Conservation (phyloP, 306 rosid genomes). For the Rosa persica region DNA sequence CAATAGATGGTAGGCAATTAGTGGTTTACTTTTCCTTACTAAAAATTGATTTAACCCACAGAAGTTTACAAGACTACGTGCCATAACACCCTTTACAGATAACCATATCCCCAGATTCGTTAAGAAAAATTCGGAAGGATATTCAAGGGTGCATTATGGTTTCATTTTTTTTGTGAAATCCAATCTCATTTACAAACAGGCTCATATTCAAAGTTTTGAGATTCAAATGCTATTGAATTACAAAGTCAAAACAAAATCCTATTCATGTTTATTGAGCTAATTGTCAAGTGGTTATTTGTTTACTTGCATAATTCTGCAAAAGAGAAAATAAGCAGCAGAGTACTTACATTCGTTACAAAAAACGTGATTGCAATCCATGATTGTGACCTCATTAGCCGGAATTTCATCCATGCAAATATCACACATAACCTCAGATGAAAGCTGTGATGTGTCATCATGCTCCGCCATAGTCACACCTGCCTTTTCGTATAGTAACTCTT, state of each 20-base stretch:
- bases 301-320: background rate
- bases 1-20: background rate
- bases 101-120: background rate
- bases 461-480: slow-evolving; percentile 38
- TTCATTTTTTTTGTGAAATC: background rate
- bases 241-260: background rate
- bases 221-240: background rate
- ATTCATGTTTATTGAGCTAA: no score
- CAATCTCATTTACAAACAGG: background rate
- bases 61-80: background rate
- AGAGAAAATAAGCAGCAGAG: background rate
- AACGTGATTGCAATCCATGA: slow-evolving; percentile 37
- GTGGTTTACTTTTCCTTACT: background rate
- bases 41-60: background rate
- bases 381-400: slow-evolving; percentile 15
- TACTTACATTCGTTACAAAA: slow-evolving; percentile 41
- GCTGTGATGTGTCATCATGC: background rate
- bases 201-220: background rate
- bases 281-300: background rate
- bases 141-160: background rate
- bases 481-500: slow-evolving; percentile 23
- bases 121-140: background rate
- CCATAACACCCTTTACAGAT: background rate
- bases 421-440: slow-evolving; percentile 21
- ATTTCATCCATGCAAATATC: slow-evolving; percentile 35